Evolutionary conservation across 1,284 basidiomycete genomes (phyloP).

Genomic region (Sutorius eximius): DNA sequence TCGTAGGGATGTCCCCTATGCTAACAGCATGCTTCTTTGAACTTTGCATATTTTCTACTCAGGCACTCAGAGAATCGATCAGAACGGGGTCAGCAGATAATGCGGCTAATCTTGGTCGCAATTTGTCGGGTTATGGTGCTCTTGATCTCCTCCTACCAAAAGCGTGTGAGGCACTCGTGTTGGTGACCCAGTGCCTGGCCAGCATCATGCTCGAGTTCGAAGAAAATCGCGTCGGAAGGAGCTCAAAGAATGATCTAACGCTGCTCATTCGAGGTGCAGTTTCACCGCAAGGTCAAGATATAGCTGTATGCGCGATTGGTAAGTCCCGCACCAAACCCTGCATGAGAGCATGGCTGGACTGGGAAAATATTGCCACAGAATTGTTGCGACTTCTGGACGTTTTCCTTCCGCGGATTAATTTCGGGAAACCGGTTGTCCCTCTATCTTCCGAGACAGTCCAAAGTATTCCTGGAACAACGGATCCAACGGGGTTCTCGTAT

Average conservation of each 20-base stretch:
- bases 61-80: slow-evolving; percentile 50
- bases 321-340: slow-evolving; percentile 25
- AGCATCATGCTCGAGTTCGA: slow-evolving; percentile 53
- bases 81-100: slow-evolving; percentile 26
- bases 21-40: slow-evolving; percentile 53
- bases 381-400: slow-evolving; percentile 66
- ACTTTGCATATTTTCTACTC: slow-evolving; percentile 52
- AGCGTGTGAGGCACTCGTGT: slow-evolving; percentile 76
- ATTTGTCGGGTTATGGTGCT: slow-evolving; percentile 29
- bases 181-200: slow-evolving; percentile 74
- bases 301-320: slow-evolving; percentile 66
- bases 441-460: slow-evolving; percentile 21
- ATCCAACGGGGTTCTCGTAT: slow-evolving; percentile 69
- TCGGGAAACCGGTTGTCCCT: slow-evolving; percentile 53
- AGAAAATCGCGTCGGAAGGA: slow-evolving; percentile 12
- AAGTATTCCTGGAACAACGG: slow-evolving; percentile 24
- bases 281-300: slow-evolving; percentile 41
- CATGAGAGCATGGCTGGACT: slow-evolving; percentile 10
- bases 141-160: slow-evolving; percentile 69
- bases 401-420: slow-evolving; percentile 79
- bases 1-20: slow-evolving; percentile 50
- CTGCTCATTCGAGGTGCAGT: slow-evolving; percentile 45
- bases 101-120: neutral
- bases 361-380: slow-evolving; percentile 42
- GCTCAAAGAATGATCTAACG: slow-evolving; percentile 32